Evolutionary conservation across 2,329 filamentous ascomycete genomes (phyloP).

Genomic region (Biscogniauxia sp.): DNA sequence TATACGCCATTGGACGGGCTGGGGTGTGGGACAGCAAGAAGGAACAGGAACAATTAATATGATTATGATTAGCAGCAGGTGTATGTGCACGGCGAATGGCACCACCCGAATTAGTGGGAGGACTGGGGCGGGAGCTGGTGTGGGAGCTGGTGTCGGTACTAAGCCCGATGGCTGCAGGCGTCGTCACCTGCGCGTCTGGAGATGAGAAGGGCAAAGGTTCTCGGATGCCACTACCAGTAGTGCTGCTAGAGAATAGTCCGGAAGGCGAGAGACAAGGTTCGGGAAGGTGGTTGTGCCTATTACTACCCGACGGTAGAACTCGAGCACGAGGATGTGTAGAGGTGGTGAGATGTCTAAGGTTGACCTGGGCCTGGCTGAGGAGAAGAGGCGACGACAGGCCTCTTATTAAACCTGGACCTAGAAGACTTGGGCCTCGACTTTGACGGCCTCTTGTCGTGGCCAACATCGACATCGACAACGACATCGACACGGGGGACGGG

Average conservation of each 20-base stretch:
- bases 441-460: conserved; percentile 18
- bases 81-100: background rate
- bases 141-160: conserved; percentile 19
- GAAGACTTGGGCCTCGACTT: conserved; percentile 11
- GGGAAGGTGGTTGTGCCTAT: conserved; percentile 20
- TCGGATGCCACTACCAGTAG: conserved; percentile 29
- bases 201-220: background rate
- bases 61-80: conserved; percentile 16
- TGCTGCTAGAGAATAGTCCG: conserved; percentile 32
- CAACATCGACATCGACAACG: conserved; percentile 15
- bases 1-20: conserved; percentile 42
- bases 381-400: conserved; percentile 17
- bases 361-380: conserved; percentile 3
- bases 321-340: conserved; percentile 2
- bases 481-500: conserved; percentile 13
- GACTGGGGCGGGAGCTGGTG: conserved; percentile 18
- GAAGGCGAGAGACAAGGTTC: conserved; percentile 30
- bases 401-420: conserved; percentile 24
- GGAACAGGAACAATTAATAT: conserved; percentile 20
- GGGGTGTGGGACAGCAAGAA: conserved; percentile 24
- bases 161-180: conserved; percentile 16
- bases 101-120: conserved; percentile 3
- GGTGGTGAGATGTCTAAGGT: conserved; percentile 12
- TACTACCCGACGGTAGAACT: conserved; percentile 1
- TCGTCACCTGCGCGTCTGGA: conserved; percentile 1